Percentiles rank a stretch among this genome's conserved stretches.
Evolutionary conservation across 495 filamentous ascomycete genomes (phyloP).

Genomic region (Lineolata rhizophorae): DNA sequence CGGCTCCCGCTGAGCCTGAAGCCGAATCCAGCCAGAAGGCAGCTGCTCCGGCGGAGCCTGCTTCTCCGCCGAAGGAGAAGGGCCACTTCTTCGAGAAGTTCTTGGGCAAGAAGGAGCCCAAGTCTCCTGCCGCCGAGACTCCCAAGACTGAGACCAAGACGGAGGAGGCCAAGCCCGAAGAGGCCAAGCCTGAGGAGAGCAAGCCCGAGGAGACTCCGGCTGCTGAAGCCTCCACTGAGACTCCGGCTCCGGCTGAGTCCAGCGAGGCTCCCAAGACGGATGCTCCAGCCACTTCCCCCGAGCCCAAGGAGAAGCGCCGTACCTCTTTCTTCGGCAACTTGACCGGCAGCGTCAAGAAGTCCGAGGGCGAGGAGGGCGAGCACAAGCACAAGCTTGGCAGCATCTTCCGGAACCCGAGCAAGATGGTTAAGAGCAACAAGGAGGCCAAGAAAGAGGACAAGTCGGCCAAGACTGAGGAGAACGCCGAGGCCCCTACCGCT

Average conservation of each 20-base stretch:
- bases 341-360: constrained; percentile 12
- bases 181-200: constrained; percentile 7
- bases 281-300: constrained; percentile 7
- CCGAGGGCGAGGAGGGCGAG: constrained; percentile 2
- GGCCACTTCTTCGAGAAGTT: too few species aligned
- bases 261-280: constrained; percentile 1
- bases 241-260: constrained; percentile 2
- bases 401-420: constrained; percentile 16
- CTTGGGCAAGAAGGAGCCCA: constrained; percentile 8
- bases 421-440: constrained; percentile 12
- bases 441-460: constrained; percentile 19
- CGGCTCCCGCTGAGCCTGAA: neutral
- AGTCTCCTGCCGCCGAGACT: constrained; percentile 4
- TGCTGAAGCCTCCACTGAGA: constrained; percentile 1
- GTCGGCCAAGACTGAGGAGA: constrained; percentile 20
- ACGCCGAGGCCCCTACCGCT: constrained; percentile 1
- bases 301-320: constrained; percentile 17
- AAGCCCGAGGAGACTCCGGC: constrained; percentile 5
- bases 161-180: constrained; percentile 14
- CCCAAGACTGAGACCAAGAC: constrained; percentile 15
- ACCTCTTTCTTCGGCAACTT: constrained; percentile 20
- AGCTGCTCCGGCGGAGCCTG: neutral
- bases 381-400: constrained; percentile 4
- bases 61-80: too few species aligned
- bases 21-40: neutral